A percentile compares a stretch with the other conserved stretches of the same genome.
Evolutionary conservation across 1,139 yeast genomes (phyloP).

Genomic region (Geotrichum australiense): DNA sequence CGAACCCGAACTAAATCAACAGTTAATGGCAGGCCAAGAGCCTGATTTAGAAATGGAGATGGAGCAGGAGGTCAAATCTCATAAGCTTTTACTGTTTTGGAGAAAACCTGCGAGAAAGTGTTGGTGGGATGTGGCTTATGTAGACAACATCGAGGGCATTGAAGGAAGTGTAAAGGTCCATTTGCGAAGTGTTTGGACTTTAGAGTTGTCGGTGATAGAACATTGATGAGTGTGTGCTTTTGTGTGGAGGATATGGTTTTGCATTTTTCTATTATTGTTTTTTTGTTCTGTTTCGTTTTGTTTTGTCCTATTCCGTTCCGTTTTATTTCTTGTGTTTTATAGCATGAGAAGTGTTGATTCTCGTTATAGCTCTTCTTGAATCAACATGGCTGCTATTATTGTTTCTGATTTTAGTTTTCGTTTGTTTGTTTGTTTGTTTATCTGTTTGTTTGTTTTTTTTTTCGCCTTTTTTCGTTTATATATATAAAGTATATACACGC

Average conservation of each 20-base stretch:
- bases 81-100: slow-evolving; percentile 88
- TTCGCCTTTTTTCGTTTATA: not conserved
- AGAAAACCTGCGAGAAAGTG: slow-evolving; percentile 97
- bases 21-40: slow-evolving; percentile 2
- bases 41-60: slow-evolving; percentile 31
- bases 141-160: slow-evolving; percentile 29
- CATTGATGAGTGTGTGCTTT: slow-evolving; percentile 4
- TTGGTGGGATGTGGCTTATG: slow-evolving; percentile 82
- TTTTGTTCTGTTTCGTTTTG: not conserved
- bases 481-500: too few relatives aligned
- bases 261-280: not conserved
- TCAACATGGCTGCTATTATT: not conserved
- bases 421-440: not conserved
- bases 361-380: not conserved
- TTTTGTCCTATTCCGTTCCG: not conserved
- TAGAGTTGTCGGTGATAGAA: slow-evolving; percentile 47
- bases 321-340: not conserved
- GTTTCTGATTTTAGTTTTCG: not conserved
- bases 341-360: not conserved
- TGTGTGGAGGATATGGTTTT: not conserved
- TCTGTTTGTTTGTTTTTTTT: not conserved
- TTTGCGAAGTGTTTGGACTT: slow-evolving; percentile 77
- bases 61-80: too few relatives aligned
- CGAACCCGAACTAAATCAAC: too few relatives aligned
- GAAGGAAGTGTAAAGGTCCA: slow-evolving; percentile 54